Conservation (phyloP, 139 green algal genomes). For the Zygnema circumcarinatum region DNA sequence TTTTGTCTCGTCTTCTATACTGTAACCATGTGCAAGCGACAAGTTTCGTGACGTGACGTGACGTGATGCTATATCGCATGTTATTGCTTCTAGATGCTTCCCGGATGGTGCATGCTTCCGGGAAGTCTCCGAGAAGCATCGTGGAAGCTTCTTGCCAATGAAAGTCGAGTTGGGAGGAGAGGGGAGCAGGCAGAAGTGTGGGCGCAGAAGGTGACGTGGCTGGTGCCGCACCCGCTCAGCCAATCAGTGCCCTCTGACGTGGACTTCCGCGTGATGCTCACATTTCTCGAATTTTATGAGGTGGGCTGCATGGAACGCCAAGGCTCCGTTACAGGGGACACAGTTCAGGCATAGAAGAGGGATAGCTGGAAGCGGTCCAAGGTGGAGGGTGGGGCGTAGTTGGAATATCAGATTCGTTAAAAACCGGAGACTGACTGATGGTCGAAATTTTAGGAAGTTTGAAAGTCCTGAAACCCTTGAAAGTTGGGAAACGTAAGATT, state of each 20-base stretch:
- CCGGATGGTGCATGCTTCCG: too few relatives aligned
- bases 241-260: slow-evolving; percentile 92
- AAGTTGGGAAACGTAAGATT: too few relatives aligned
- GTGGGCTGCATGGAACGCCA: not conserved
- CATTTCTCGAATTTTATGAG: slow-evolving; percentile 98
- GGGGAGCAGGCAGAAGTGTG: slow-evolving; percentile 84
- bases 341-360: not conserved
- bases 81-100: too few relatives aligned
- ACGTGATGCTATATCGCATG: too few relatives aligned
- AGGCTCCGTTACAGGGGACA: not conserved
- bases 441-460: too few relatives aligned
- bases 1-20: not conserved
- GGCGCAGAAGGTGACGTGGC: slow-evolving; percentile 93
- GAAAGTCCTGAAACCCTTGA: too few relatives aligned
- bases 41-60: not conserved
- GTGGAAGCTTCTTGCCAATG: too few relatives aligned
- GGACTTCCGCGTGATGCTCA: slow-evolving; percentile 97
- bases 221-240: slow-evolving; percentile 87
- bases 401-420: not conserved
- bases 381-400: not conserved
- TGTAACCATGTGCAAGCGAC: not conserved
- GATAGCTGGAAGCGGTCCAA: not conserved
- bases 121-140: too few relatives aligned
- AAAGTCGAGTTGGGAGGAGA: not conserved
- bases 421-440: too few relatives aligned